These are phyloP conservation scores for Calocybe cyanea DNA, from an alignment of 768 basidiomycete species.

Conservation along the genomic window DNA sequence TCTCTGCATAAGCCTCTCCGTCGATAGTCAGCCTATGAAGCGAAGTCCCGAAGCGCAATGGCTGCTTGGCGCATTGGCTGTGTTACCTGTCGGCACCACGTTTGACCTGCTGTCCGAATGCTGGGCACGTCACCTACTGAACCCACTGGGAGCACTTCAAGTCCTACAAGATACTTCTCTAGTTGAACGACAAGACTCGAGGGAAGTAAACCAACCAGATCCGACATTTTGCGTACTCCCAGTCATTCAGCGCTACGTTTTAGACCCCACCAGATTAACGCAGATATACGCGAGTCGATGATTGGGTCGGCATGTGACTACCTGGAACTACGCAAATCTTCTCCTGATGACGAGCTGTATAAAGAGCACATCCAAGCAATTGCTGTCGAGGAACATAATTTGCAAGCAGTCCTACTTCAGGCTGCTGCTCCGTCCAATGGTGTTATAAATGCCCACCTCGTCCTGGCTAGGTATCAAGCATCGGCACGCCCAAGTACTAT, in stretches of 20 bases:
- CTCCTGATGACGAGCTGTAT: constrained; percentile 10
- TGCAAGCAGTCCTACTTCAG: constrained; percentile 11
- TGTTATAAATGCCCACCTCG: constrained; percentile 16
- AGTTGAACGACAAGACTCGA: background rate
- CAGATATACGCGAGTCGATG: constrained; percentile 3
- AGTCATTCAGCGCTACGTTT: constrained; percentile 18
- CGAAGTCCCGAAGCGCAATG: background rate
- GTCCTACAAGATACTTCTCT: constrained; percentile 8
- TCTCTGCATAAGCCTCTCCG: constrained; percentile 9
- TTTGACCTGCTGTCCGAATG: constrained; percentile 8
- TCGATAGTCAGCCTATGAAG: constrained; percentile 4
- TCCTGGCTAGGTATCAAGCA: constrained; percentile 15
- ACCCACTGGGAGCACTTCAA: constrained; percentile 2
- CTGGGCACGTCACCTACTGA: constrained; percentile 8
- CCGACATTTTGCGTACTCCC: constrained; percentile 15
- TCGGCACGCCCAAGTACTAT: constrained; percentile 14
- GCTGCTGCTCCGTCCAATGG: background rate
- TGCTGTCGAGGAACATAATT: background rate
- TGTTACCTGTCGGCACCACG: constrained; percentile 22
- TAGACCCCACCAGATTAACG: constrained; percentile 8
- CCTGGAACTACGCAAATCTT: constrained; percentile 10
- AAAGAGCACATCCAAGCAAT: background rate
- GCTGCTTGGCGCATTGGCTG: constrained; percentile 18
- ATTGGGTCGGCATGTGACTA: constrained; percentile 13
- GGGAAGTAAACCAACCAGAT: too few species aligned